A percentile compares a stretch with the other conserved stretches of the same genome.
Evolutionary conservation across 495 filamentous ascomycete genomes (phyloP).

Genomic region (Penicillium pulvis): DNA sequence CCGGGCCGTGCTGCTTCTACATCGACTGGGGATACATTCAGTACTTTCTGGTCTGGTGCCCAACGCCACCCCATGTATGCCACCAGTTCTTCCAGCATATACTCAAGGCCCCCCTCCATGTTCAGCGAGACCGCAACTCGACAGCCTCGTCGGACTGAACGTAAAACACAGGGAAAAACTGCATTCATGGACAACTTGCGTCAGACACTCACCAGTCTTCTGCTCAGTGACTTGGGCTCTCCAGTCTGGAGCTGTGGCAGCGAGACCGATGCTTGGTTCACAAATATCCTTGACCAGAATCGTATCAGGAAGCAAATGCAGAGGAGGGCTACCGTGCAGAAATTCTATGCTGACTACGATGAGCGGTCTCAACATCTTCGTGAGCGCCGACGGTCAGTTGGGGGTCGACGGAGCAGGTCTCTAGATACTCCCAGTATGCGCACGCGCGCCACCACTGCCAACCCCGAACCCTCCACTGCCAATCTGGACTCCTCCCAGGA

Average conservation of each 20-base stretch:
- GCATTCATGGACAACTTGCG: conserved; percentile 75
- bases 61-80: conserved; percentile 62
- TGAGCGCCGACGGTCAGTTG: conserved; percentile 26
- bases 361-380: conserved; percentile 29
- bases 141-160: conserved; percentile 38
- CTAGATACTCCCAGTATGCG: conserved; percentile 20
- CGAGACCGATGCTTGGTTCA: conserved; percentile 93
- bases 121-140: conserved; percentile 41
- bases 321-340: conserved; percentile 55
- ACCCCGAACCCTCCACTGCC: background rate
- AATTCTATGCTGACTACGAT: conserved; percentile 46
- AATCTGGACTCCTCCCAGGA: background rate
- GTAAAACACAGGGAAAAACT: conserved; percentile 51
- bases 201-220: conserved; percentile 77
- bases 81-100: conserved; percentile 57
- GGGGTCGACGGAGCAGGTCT: conserved; percentile 39
- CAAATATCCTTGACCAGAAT: conserved; percentile 70
- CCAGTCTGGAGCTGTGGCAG: conserved; percentile 80
- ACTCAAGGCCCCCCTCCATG: conserved; percentile 50
- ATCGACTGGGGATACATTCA: conserved; percentile 66
- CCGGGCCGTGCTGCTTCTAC: conserved; percentile 50
- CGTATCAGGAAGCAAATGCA: conserved; percentile 76
- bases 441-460: background rate
- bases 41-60: conserved; percentile 88
- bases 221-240: conserved; percentile 87